These are phyloP conservation scores for Chaetomium tenue DNA, from an alignment of 495 filamentous ascomycete genomes.

Conservation along the genomic window DNA sequence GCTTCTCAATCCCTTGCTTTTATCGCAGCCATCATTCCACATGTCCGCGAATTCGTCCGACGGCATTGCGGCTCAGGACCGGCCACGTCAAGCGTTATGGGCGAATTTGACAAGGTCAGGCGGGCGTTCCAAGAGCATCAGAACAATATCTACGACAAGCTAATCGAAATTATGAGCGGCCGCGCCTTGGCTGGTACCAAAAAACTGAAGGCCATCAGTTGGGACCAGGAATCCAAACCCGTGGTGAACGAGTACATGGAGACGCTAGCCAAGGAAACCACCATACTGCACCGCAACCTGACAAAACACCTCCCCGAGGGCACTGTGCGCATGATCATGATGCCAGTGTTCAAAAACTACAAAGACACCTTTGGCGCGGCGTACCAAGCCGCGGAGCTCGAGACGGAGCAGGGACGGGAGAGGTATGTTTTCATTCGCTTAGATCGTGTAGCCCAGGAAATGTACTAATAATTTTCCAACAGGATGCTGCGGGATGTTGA, in stretches of 20 bases:
- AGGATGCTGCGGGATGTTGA: slow-evolving; percentile 82
- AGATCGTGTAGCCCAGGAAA: neutral
- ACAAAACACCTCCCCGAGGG: slow-evolving; percentile 79
- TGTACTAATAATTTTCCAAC: slow-evolving; percentile 26
- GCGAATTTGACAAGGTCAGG: slow-evolving; percentile 90
- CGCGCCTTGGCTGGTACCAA: slow-evolving; percentile 69
- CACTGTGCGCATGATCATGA: slow-evolving; percentile 82
- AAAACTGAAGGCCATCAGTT: slow-evolving; percentile 72
- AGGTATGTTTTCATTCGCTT: slow-evolving; percentile 55
- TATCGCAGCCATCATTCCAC: slow-evolving; percentile 80
- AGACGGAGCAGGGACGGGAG: slow-evolving; percentile 63
- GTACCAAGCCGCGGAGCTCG: slow-evolving; percentile 64
- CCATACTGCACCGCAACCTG: slow-evolving; percentile 81
- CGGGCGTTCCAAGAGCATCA: slow-evolving; percentile 91
- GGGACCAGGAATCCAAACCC: slow-evolving; percentile 54
- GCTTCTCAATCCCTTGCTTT: slow-evolving; percentile 89
- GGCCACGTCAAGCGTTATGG: slow-evolving; percentile 56
- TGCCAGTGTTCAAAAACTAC: slow-evolving; percentile 83
- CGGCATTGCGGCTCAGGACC: slow-evolving; percentile 63
- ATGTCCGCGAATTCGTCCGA: slow-evolving; percentile 86
- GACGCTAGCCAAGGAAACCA: slow-evolving; percentile 82
- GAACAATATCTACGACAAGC: slow-evolving; percentile 86
- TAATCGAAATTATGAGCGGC: slow-evolving; percentile 92
- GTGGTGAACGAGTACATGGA: slow-evolving; percentile 78
- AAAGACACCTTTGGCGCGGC: slow-evolving; percentile 77